Evolutionary conservation across 441 rosid species (phyloP).

Genomic region (Euphorbia celastroides): DNA sequence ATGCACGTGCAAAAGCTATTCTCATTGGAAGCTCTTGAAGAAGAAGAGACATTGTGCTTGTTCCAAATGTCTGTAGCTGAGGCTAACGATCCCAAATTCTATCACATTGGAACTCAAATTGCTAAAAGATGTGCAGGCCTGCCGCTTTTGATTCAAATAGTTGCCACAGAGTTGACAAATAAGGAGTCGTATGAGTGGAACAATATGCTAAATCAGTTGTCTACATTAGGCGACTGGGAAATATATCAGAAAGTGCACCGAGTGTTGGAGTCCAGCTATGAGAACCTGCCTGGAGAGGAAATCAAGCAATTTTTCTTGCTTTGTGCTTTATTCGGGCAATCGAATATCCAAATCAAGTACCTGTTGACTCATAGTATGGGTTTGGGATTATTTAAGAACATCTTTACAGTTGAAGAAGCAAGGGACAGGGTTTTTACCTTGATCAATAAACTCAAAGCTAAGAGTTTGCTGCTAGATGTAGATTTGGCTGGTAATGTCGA

Average conservation of each 20-base stretch:
- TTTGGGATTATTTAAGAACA: slow-evolving; percentile 8
- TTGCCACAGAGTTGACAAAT: background rate
- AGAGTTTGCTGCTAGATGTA: background rate
- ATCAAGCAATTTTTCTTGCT: background rate
- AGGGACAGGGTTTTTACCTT: no score
- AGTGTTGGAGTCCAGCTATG: background rate
- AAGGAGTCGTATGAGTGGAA: background rate
- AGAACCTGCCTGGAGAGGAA: background rate
- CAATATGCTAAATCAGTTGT: background rate
- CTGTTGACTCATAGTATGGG: slow-evolving; percentile 5
- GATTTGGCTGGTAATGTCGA: background rate
- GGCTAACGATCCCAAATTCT: background rate
- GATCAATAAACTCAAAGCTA: no score
- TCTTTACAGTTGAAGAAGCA: background rate
- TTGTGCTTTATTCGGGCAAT: background rate
- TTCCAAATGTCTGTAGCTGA: background rate
- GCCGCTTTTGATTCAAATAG: background rate
- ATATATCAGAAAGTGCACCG: background rate
- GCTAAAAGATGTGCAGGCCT: slow-evolving; percentile 7
- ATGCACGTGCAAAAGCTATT: no score
- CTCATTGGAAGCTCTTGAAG: no score
- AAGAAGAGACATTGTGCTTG: background rate
- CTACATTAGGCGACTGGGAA: background rate
- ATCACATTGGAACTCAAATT: background rate
- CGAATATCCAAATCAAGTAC: background rate